phyloP scores from a whole-genome alignment of 345 rosid genomes.

The Litchi chinensis region DNA sequence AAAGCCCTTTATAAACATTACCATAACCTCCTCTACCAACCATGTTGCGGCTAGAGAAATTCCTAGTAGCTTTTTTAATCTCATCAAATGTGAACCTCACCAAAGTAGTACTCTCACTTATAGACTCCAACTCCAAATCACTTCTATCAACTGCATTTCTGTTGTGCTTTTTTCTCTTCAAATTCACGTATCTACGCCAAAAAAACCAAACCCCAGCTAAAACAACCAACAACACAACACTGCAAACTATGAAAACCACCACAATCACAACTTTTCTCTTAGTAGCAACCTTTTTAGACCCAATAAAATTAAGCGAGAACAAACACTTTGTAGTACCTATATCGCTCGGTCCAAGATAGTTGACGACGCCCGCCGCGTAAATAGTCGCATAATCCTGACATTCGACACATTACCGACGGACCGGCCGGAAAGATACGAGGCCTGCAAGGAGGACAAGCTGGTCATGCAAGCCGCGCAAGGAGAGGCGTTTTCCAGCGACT shows the following conservation, averaged over 20 bases:
- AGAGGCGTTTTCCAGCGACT: conserved; percentile 60
- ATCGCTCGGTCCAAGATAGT: conserved; percentile 67
- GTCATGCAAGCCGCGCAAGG: conserved; percentile 76
- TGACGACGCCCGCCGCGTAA: conserved; percentile 73
- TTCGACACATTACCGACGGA: conserved; percentile 67
- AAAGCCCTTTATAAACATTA: conserved; percentile 72
- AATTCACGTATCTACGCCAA: conserved; percentile 33
- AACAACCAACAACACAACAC: conserved; percentile 36
- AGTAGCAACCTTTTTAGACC: conserved; percentile 22
- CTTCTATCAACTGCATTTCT: conserved; percentile 25
- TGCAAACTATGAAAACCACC: conserved; percentile 31
- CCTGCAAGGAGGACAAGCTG: conserved; percentile 51
- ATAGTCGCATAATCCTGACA: conserved; percentile 62
- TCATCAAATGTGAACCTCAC: conserved; percentile 70
- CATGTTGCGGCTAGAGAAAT: conserved; percentile 68
- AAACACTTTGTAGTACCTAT: conserved; percentile 63
- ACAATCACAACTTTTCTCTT: conserved; percentile 34
- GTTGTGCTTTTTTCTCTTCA: conserved; percentile 33
- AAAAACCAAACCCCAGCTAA: conserved; percentile 48
- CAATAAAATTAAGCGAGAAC: conserved; percentile 47
- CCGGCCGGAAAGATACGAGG: conserved; percentile 43
- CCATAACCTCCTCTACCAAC: conserved; percentile 91
- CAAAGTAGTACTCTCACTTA: conserved; percentile 69
- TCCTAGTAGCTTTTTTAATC: conserved; percentile 73
- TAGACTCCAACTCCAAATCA: conserved; percentile 52